Conservation (phyloP, 768 basidiomycete genomes). For the Termitomyces sp. region DNA sequence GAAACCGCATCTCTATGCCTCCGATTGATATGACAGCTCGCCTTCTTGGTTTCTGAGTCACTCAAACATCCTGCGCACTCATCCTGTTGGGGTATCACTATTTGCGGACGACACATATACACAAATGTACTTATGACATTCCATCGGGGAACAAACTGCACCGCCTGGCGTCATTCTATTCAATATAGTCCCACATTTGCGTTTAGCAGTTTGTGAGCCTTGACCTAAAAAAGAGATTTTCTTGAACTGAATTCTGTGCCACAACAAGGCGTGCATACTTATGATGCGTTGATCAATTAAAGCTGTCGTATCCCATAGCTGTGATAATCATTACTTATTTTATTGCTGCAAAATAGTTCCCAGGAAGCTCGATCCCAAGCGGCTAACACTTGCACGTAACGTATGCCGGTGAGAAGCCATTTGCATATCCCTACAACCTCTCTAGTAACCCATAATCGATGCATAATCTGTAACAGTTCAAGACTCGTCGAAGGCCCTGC, state of each 20-base stretch:
- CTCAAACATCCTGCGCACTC: not conserved
- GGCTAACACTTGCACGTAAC: not conserved
- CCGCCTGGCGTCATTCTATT: not conserved
- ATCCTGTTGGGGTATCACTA: not conserved
- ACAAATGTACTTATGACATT: not conserved
- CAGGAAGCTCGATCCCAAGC: not conserved
- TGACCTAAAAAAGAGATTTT: too few relatives aligned
- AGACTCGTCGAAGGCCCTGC: conserved; percentile 35
- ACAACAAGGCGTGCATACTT: not conserved
- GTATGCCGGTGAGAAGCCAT: not conserved
- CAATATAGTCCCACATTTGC: not conserved
- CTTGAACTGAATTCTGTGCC: too few relatives aligned
- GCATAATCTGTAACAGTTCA: conserved; percentile 19
- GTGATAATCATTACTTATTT: not conserved
- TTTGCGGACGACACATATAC: too few relatives aligned
- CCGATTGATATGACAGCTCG: not conserved
- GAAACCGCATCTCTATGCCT: not conserved
- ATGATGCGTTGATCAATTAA: not conserved
- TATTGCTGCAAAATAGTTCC: too few relatives aligned
- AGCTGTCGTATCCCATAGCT: not conserved
- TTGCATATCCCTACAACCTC: not conserved
- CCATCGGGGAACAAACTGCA: not conserved
- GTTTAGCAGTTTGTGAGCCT: not conserved
- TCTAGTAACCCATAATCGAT: not conserved
- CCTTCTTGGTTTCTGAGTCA: not conserved